Evolutionary conservation across 2,329 filamentous ascomycete genomes (phyloP).

Genomic region (Elsinoe ampelina): DNA sequence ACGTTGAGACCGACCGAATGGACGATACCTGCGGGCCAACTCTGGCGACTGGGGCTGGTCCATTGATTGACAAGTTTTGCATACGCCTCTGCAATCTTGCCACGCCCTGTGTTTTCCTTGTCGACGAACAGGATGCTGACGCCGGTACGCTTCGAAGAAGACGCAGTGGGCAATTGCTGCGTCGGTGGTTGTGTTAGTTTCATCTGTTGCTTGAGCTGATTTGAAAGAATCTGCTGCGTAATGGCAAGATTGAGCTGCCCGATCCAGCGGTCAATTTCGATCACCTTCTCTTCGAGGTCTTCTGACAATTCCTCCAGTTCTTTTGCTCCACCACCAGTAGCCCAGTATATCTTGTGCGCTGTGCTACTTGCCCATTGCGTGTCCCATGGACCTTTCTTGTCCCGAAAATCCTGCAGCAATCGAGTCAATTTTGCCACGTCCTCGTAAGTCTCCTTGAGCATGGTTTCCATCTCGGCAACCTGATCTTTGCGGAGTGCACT

Average conservation of each 20-base stretch:
- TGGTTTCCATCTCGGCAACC: not conserved
- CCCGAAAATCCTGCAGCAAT: not conserved
- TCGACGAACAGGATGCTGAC: slow-evolving; percentile 10
- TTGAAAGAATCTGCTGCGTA: not conserved
- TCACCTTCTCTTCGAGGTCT: not conserved
- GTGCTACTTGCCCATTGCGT: not conserved
- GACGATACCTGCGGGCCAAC: not conserved
- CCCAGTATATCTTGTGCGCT: not conserved
- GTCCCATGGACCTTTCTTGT: not conserved
- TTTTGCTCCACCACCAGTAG: not conserved
- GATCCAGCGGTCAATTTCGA: not conserved
- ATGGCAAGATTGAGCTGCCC: not conserved
- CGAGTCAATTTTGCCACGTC: not conserved
- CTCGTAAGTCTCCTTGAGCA: not conserved
- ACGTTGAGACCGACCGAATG: slow-evolving; percentile 3
- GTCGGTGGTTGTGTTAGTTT: not conserved
- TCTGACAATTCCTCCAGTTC: not conserved
- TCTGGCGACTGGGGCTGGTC: not conserved
- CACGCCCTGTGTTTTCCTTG: slow-evolving; percentile 9
- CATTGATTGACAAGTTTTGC: slow-evolving; percentile 5
- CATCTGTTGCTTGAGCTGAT: not conserved
- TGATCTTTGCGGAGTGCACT: not conserved
- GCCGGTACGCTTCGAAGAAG: not conserved
- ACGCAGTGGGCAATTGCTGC: not conserved
- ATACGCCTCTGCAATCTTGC: slow-evolving; percentile 10